Conservation (phyloP, 352 stramenopile species). For the Phytophthora foliorum region DNA sequence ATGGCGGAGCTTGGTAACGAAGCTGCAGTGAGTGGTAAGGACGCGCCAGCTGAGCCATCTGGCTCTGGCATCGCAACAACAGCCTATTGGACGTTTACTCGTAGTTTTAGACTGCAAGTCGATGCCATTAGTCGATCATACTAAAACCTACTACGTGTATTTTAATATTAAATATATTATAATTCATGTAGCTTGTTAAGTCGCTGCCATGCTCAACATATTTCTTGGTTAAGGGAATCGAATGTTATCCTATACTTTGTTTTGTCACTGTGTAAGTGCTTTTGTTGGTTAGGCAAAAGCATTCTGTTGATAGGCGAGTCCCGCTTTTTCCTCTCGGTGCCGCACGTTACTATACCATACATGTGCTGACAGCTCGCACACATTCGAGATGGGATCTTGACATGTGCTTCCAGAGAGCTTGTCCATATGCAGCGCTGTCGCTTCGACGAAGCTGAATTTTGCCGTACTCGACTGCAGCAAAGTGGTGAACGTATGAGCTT, state of each 20-base stretch:
- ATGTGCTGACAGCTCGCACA: slow-evolving; percentile 6
- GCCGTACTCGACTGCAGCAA: not conserved
- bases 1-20: not conserved
- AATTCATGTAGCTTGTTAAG: not conserved
- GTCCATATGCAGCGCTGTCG: not conserved
- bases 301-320: not conserved
- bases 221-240: not conserved
- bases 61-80: not conserved
- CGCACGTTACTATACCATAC: slow-evolving; percentile 14
- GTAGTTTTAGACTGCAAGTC: not conserved
- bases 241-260: not conserved
- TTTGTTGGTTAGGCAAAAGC: not conserved
- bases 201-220: not conserved
- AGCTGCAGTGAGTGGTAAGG: not conserved
- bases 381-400: slow-evolving; percentile 7
- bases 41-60: not conserved
- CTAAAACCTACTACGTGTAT: not conserved
- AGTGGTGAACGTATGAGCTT: not conserved
- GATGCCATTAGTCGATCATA: not conserved
- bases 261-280: not conserved
- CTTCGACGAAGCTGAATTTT: not conserved
- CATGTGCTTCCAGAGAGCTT: slow-evolving; percentile 23
- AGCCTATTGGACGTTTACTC: not conserved
- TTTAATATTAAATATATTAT: no score
- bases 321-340: not conserved